phyloP scores from a whole-genome alignment of 768 basidiomycete genomes.

The Zangia roseola region DNA sequence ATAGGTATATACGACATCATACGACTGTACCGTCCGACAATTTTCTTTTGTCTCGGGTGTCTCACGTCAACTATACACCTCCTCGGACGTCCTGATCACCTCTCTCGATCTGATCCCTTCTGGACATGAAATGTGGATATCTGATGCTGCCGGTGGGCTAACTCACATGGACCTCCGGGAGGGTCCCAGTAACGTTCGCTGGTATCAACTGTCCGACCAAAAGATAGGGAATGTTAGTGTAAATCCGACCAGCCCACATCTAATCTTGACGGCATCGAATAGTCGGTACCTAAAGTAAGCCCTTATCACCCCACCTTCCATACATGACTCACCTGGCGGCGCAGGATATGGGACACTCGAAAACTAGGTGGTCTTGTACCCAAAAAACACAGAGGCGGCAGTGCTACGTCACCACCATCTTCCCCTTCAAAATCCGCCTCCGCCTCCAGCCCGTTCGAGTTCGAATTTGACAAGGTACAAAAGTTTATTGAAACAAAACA shows the following conservation, averaged over 20 bases:
- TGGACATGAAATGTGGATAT: constrained; percentile 84
- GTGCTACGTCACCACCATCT: constrained; percentile 29
- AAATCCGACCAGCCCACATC: constrained; percentile 66
- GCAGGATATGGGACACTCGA: constrained; percentile 78
- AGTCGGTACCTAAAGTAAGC: constrained; percentile 63
- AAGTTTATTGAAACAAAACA: constrained; percentile 49
- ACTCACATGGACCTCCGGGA: constrained; percentile 79
- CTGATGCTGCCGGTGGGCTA: constrained; percentile 66
- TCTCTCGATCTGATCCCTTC: constrained; percentile 65
- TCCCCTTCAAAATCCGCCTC: constrained; percentile 7
- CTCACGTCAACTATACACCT: constrained; percentile 67
- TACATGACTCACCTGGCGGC: background rate
- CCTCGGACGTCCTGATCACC: constrained; percentile 57
- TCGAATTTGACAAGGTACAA: constrained; percentile 43
- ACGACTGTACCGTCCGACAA: constrained; percentile 75
- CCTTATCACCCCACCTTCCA: background rate
- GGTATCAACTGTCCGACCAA: constrained; percentile 64
- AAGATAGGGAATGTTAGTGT: constrained; percentile 82
- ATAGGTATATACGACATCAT: constrained; percentile 78
- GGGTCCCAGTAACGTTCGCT: constrained; percentile 47
- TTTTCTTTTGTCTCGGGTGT: constrained; percentile 72
- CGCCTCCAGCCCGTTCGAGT: constrained; percentile 25
- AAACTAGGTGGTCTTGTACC: constrained; percentile 51
- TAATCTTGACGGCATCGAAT: constrained; percentile 76
- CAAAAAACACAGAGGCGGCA: constrained; percentile 11